These are phyloP conservation scores for Pyrus bretschneideri DNA, from an alignment of 306 rosid species.

Conservation along the genomic window DNA sequence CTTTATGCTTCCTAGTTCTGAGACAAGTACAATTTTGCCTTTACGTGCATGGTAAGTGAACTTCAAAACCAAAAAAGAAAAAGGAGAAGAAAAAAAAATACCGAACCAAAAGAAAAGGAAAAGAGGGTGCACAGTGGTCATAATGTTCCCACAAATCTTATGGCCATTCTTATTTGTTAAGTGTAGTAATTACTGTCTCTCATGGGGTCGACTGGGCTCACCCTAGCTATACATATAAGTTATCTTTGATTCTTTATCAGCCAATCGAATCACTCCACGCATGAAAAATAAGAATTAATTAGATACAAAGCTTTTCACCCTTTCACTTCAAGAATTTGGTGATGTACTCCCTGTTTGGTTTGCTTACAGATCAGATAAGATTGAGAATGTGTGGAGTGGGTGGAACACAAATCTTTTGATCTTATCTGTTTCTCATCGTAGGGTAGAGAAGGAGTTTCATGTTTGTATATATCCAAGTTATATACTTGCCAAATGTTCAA, in stretches of 20 bases:
- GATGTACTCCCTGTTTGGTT: neutral
- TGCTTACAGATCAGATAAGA: slow-evolving; percentile 33
- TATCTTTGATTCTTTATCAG: neutral
- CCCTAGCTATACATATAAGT: neutral
- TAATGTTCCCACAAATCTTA: slow-evolving; percentile 21
- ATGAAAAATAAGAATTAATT: neutral
- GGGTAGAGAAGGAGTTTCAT: neutral
- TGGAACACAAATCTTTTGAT: slow-evolving; percentile 16
- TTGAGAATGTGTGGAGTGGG: slow-evolving; percentile 38
- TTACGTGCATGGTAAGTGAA: slow-evolving; percentile 93
- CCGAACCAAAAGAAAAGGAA: neutral
- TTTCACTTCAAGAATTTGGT: neutral
- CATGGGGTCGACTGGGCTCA: neutral
- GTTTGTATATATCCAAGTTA: neutral
- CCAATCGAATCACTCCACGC: neutral
- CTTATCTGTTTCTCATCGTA: neutral
- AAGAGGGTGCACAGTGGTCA: slow-evolving; percentile 7
- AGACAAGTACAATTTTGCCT: slow-evolving; percentile 61
- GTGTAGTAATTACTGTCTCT: neutral
- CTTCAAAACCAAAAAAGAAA: slow-evolving; percentile 11
- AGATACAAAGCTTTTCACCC: neutral
- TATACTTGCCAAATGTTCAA: too few species aligned
- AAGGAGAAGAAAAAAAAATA: neutral
- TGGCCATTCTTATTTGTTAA: neutral
- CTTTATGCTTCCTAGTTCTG: slow-evolving; percentile 79